Conservation (phyloP, 352 stramenopile genomes). For the Globisporangium abappressorium region DNA sequence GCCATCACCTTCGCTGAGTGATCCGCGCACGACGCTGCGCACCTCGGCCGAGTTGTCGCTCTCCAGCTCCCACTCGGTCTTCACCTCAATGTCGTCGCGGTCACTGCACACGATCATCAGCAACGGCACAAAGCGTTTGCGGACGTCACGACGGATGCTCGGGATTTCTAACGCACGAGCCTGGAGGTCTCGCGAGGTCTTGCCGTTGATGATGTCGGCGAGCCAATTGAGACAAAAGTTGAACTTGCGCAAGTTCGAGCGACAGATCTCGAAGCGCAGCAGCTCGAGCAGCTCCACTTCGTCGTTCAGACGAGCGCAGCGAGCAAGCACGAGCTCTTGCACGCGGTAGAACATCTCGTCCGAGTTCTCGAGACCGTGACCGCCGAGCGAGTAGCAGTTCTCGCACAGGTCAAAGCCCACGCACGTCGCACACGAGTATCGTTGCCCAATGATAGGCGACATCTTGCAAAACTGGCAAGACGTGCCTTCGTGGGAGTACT, state of each 20-base stretch:
- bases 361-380: conserved; percentile 80
- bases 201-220: conserved; percentile 78
- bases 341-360: conserved; percentile 84
- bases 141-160: conserved; percentile 69
- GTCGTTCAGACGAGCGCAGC: conserved; percentile 54
- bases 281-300: conserved; percentile 77
- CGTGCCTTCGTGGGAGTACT: conserved; percentile 71
- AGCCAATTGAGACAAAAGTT: conserved; percentile 84
- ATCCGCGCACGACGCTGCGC: conserved; percentile 52
- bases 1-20: conserved; percentile 59
- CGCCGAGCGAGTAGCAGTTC: conserved; percentile 79
- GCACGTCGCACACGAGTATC: conserved; percentile 72
- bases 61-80: conserved; percentile 84
- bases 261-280: conserved; percentile 84
- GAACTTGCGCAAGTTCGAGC: conserved; percentile 84
- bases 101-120: conserved; percentile 75
- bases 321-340: conserved; percentile 69
- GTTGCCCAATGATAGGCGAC: conserved; percentile 68
- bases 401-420: conserved; percentile 83
- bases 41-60: conserved; percentile 68
- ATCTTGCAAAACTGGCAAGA: conserved; percentile 82
- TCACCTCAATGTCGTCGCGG: conserved; percentile 80
- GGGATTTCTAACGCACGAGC: conserved; percentile 77
- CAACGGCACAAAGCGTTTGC: conserved; percentile 79
- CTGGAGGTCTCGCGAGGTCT: conserved; percentile 68